These are phyloP conservation scores for Hypoxylon rubiginosum DNA, from an alignment of 2,329 filamentous ascomycete genomes.

Conservation along the genomic window DNA sequence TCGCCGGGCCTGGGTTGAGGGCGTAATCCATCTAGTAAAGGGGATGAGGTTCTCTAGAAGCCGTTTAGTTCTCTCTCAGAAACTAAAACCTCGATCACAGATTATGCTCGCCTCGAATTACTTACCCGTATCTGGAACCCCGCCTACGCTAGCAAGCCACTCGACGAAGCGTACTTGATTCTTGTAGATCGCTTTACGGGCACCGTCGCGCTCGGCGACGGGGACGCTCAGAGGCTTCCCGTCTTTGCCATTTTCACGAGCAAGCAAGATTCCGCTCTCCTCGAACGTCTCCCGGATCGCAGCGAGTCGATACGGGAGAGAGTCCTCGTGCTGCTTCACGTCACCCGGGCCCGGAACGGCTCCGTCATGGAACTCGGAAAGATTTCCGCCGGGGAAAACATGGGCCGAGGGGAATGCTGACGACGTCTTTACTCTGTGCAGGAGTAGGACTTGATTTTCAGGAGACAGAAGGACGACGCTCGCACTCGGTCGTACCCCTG, in stretches of 20 bases:
- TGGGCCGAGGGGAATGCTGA: constrained; percentile 90
- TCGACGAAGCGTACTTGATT: constrained; percentile 75
- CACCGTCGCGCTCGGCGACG: constrained; percentile 71
- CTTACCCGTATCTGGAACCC: constrained; percentile 74
- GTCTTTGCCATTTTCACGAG: constrained; percentile 57
- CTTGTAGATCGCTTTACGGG: constrained; percentile 76
- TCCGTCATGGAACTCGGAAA: constrained; percentile 84
- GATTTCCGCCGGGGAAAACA: constrained; percentile 93
- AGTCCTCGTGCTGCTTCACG: constrained; percentile 75
- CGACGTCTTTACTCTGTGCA: constrained; percentile 87
- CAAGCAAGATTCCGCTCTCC: constrained; percentile 90
- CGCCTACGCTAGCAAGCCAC: constrained; percentile 71
- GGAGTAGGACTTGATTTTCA: constrained; percentile 86
- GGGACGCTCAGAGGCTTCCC: constrained; percentile 72
- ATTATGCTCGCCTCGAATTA: not conserved
- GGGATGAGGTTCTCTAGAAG: constrained; percentile 74
- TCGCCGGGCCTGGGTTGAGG: constrained; percentile 76
- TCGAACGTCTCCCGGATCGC: constrained; percentile 95
- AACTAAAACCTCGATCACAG: not conserved
- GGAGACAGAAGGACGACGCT: constrained; percentile 90
- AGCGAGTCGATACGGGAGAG: constrained; percentile 79
- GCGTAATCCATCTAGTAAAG: constrained; percentile 94
- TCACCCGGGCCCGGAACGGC: constrained; percentile 60
- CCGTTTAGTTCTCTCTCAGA: not conserved
- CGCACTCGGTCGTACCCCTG: constrained; percentile 56